Percentiles rank a stretch among this genome's conserved stretches.
These are phyloP conservation scores for Fusarium setosum DNA, from an alignment of 2,329 filamentous ascomycete genomes.

Conservation along the genomic window DNA sequence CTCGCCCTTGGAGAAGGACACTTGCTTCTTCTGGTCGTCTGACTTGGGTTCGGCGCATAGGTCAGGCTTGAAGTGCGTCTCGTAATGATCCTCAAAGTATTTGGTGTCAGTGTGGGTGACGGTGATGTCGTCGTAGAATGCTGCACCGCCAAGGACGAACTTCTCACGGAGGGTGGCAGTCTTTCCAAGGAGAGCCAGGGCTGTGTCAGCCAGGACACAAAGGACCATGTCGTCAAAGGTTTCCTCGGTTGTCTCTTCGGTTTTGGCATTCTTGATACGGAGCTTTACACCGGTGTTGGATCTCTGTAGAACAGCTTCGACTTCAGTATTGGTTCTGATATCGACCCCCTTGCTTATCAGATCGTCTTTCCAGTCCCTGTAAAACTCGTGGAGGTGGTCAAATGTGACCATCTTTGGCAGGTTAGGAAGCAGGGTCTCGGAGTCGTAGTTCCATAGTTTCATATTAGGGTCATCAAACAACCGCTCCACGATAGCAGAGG, in stretches of 20 bases:
- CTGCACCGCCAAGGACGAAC: constrained; percentile 76
- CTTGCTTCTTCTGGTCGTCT: constrained; percentile 51
- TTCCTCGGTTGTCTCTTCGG: constrained; percentile 60
- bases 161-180: constrained; percentile 71
- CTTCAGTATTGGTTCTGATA: constrained; percentile 66
- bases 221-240: constrained; percentile 75
- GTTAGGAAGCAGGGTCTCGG: constrained; percentile 66
- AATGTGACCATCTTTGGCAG: constrained; percentile 75
- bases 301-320: constrained; percentile 63
- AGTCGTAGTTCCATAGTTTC: constrained; percentile 70
- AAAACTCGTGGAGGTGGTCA: constrained; percentile 70
- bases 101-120: constrained; percentile 73
- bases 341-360: constrained; percentile 65
- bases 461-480: constrained; percentile 69
- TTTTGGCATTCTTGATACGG: constrained; percentile 60
- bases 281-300: constrained; percentile 64
- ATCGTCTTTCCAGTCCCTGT: constrained; percentile 67
- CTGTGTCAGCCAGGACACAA: constrained; percentile 73
- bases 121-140: constrained; percentile 77
- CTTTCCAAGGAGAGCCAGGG: constrained; percentile 68
- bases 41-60: constrained; percentile 61
- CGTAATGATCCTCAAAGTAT: constrained; percentile 77
- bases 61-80: constrained; percentile 66
- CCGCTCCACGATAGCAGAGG: constrained; percentile 73
- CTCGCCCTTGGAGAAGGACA: constrained; percentile 55